A percentile compares a stretch with the other conserved stretches of the same genome.
phyloP scores from a whole-genome alignment of 495 filamentous ascomycete genomes.

The Aspergillus saccharolyticus region DNA sequence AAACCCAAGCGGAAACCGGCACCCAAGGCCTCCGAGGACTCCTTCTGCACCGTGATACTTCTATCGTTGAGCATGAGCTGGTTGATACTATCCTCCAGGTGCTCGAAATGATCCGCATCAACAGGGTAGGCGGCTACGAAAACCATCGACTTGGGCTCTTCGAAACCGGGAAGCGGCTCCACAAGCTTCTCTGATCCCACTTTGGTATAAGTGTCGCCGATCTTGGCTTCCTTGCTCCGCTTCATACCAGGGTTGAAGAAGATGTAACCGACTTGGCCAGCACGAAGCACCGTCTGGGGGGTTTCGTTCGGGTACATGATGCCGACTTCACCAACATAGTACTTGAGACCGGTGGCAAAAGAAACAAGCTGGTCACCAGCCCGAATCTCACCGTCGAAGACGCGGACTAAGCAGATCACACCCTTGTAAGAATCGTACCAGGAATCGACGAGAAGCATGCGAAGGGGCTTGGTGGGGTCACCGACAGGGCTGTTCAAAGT shows the following conservation, averaged over 20 bases:
- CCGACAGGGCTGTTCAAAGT: constrained; percentile 55
- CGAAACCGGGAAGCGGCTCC: constrained; percentile 82
- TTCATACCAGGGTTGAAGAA: constrained; percentile 99
- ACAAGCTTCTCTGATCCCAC: constrained; percentile 73
- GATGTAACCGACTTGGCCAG: constrained; percentile 93
- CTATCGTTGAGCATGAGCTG: constrained; percentile 93
- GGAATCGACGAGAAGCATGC: constrained; percentile 88
- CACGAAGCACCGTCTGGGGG: constrained; percentile 70
- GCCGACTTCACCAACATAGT: constrained; percentile 91
- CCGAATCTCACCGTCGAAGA: constrained; percentile 83
- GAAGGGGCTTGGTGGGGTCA: constrained; percentile 63
- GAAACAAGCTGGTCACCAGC: constrained; percentile 79
- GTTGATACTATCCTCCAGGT: constrained; percentile 89
- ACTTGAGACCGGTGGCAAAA: constrained; percentile 80
- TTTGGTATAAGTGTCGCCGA: constrained; percentile 91
- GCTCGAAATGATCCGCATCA: constrained; percentile 79
- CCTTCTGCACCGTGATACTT: constrained; percentile 88
- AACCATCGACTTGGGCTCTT: constrained; percentile 98
- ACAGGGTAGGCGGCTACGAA: constrained; percentile 95
- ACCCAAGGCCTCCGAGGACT: constrained; percentile 86
- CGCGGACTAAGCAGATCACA: constrained; percentile 82
- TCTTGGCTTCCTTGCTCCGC: constrained; percentile 85
- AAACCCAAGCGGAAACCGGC: constrained; percentile 94
- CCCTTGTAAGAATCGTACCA: constrained; percentile 97
- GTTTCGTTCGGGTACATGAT: constrained; percentile 94